Conservation (phyloP, 225 moss, liverwort and hornwort species). For the Neckera pumila region DNA sequence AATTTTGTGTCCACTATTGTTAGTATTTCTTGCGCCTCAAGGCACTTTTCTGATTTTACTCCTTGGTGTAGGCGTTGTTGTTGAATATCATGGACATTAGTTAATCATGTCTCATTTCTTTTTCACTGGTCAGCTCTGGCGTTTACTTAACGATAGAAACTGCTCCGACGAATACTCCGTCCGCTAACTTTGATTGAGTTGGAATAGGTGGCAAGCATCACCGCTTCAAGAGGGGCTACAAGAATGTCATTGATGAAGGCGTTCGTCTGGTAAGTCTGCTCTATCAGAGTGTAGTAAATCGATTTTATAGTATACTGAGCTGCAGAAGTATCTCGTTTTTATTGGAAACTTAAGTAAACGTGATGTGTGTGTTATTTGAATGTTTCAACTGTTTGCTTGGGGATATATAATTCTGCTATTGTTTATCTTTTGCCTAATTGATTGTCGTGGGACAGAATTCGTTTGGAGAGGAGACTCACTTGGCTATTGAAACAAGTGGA, state of each 20-base stretch:
- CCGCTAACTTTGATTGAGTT: not conserved
- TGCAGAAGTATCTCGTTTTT: not conserved
- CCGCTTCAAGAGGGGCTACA: conserved; percentile 96
- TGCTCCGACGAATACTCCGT: not conserved
- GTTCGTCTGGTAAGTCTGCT: conserved; percentile 91
- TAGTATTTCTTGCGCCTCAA: not conserved
- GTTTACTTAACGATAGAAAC: not conserved
- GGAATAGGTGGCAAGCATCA: conserved; percentile 89
- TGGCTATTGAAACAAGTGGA: conserved; percentile 97
- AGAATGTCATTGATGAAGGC: conserved; percentile 95
- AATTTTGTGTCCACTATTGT: not conserved
- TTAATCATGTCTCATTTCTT: not conserved
- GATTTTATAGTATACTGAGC: not conserved
- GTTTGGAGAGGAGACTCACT: conserved; percentile 67
- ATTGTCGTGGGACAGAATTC: conserved; percentile 38
- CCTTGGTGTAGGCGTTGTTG: not conserved
- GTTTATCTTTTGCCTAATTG: not conserved
- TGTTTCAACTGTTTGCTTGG: not conserved
- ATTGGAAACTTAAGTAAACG: not conserved
- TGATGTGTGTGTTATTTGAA: not conserved
- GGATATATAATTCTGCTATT: not conserved
- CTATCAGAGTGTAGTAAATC: no score
- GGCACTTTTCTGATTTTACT: not conserved
- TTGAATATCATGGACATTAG: not conserved
- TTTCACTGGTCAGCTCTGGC: not conserved